A percentile compares a stretch with the other conserved stretches of the same genome.
phyloP scores from a whole-genome alignment of 2,329 filamentous ascomycete species.

The Colletotrichum camelliae region DNA sequence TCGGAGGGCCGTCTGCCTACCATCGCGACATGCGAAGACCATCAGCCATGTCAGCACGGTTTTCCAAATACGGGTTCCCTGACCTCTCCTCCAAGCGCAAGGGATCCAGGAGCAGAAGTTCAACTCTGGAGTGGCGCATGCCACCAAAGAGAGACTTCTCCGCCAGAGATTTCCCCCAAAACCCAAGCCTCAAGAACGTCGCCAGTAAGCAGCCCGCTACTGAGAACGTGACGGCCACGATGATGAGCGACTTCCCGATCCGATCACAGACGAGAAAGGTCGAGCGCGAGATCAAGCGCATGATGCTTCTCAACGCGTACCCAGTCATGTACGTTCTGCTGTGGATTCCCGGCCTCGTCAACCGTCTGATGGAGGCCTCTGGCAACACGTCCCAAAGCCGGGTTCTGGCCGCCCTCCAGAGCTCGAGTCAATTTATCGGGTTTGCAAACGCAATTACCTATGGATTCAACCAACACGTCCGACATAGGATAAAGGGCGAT shows the following conservation, averaged over 20 bases:
- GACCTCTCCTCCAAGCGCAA: not conserved
- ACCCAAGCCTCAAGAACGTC: not conserved
- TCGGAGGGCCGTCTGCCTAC: not conserved
- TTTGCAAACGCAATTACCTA: constrained; percentile 43
- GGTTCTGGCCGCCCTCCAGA: constrained; percentile 34
- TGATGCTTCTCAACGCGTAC: constrained; percentile 42
- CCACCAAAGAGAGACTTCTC: not conserved
- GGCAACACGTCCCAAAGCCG: constrained; percentile 21
- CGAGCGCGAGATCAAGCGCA: constrained; percentile 32
- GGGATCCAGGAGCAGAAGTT: not conserved
- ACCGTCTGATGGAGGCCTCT: constrained; percentile 34
- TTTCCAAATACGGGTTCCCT: not conserved
- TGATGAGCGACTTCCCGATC: constrained; percentile 24
- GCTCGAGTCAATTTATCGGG: constrained; percentile 40
- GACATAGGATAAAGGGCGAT: constrained; percentile 18
- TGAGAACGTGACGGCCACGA: not conserved
- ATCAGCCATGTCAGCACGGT: not conserved
- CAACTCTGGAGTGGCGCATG: not conserved
- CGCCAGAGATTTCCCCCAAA: constrained; percentile 7
- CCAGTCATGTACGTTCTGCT: constrained; percentile 41
- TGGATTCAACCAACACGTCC: constrained; percentile 38
- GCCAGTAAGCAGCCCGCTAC: not conserved
- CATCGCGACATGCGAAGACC: constrained; percentile 1
- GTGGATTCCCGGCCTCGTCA: constrained; percentile 42
- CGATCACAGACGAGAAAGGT: constrained; percentile 23